A percentile compares a stretch with the other conserved stretches of the same genome.
Conservation (phyloP, 192 early-diverging fungal species). For the Umbelopsis sp. region DNA sequence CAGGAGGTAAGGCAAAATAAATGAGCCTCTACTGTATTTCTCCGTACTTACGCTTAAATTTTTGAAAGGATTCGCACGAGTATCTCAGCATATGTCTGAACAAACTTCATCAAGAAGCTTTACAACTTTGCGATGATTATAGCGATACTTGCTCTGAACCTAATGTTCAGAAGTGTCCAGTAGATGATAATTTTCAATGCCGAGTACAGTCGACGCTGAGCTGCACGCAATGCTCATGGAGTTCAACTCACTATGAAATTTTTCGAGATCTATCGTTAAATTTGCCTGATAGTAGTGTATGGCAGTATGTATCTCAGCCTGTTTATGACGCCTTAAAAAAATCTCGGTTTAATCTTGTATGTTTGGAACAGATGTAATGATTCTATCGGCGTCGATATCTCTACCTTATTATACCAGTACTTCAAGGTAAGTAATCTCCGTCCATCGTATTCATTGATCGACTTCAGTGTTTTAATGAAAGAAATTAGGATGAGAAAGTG, state of each 20-base stretch:
- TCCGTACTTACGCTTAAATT: neutral
- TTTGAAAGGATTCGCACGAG: slow-evolving; percentile 24
- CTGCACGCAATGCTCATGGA: slow-evolving; percentile 7
- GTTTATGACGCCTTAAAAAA: neutral
- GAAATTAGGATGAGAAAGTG: slow-evolving; percentile 17
- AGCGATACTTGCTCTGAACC: neutral
- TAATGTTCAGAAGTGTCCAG: neutral
- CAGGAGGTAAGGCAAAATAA: neutral
- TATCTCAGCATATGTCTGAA: slow-evolving; percentile 21
- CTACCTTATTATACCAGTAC: slow-evolving; percentile 4
- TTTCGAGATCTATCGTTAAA: slow-evolving; percentile 22
- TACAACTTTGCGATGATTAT: neutral
- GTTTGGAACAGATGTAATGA: slow-evolving; percentile 4
- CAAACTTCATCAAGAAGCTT: slow-evolving; percentile 13
- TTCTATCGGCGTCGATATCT: slow-evolving; percentile 16
- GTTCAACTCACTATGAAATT: slow-evolving; percentile 20
- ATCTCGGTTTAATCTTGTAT: neutral
- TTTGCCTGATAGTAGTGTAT: slow-evolving; percentile 9
- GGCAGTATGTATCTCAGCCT: slow-evolving; percentile 1
- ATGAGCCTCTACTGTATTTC: no score
- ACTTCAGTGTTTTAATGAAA: neutral
- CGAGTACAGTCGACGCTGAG: slow-evolving; percentile 13
- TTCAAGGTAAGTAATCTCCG: neutral
- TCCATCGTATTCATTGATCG: neutral
- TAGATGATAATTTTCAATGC: slow-evolving; percentile 22